Base-by-base conservation (phyloP, 192 early-diverging fungal species). In the Coemansia sp. region DNA sequence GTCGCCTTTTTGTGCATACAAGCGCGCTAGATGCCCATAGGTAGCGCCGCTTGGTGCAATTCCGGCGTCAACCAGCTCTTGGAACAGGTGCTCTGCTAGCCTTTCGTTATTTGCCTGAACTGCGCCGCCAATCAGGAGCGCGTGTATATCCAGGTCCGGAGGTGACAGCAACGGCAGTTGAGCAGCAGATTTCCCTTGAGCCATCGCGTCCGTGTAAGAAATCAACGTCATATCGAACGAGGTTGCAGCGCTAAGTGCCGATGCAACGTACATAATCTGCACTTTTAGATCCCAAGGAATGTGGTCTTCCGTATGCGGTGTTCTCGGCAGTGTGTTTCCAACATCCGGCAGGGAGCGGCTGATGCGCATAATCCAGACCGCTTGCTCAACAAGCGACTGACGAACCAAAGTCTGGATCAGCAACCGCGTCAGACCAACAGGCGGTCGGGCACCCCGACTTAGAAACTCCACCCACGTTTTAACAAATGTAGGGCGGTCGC, bases 351-450 rank as follows among this genome's bases (percentile, higher is more conserved):
- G 61, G 2, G 58, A 64, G 6, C 79, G 79, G 47, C 79, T 69
- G 20, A 81, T 81, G 40, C 79, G 72, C 79, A 81, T 81, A 10
- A 64, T 69, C 79, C 72, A 75, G 30, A 75, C 50, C 2, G 79
- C 79, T 54, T 81, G 73, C 57, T 81, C 79, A 14, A 81, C 53
- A 25, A 62, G 65, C 40, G 59, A 50, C 56, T 81, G 79, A 20
- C 63, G 62, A 40, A 71, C 74, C 30, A 81, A 65, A 54, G 70
- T 62, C 52, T 65, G 68, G 2, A 81, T 60, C 36, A 81, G 65
- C 6, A n/a, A 52, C 10, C 61, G 72, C 37, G 72, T 68, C 37
- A 81, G 57, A 3, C 20, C 41, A 22, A 65, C 30, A 15, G 79
- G 72, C 29, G 79, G 79, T 20, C 69, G 65, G 2, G 72, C 73